phyloP scores from a whole-genome alignment of 2,329 filamentous ascomycete genomes.

The Metarhizium anisopliae region DNA sequence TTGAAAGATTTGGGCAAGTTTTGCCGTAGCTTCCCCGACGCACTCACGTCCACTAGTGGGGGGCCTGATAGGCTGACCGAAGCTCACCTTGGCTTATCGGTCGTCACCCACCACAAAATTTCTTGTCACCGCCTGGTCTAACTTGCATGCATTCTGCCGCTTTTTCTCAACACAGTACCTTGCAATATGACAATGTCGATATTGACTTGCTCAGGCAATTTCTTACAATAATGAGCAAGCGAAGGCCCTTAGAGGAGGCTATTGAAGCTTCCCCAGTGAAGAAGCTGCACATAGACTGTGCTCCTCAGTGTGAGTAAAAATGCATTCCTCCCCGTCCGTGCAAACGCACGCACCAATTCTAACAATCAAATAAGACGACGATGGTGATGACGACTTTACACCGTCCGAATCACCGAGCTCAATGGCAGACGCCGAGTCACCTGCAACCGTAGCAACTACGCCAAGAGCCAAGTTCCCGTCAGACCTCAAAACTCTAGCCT shows the following conservation, averaged over 20 bases:
- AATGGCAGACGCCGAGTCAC: slow-evolving; percentile 21
- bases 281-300: slow-evolving; percentile 12
- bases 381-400: slow-evolving; percentile 24
- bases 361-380: slow-evolving; percentile 13
- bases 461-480: slow-evolving; percentile 52
- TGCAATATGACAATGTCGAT: neutral
- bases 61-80: neutral
- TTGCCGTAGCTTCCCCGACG: slow-evolving; percentile 22
- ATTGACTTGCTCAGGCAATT: neutral
- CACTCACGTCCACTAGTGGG: neutral
- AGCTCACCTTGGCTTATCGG: neutral
- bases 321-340: neutral
- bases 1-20: slow-evolving; percentile 14
- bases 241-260: slow-evolving; percentile 16
- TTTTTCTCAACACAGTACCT: neutral
- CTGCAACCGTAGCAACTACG: slow-evolving; percentile 24
- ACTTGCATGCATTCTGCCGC: slow-evolving; percentile 23
- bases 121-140: slow-evolving; percentile 22
- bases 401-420: slow-evolving; percentile 24
- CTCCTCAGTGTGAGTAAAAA: slow-evolving; percentile 14
- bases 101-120: slow-evolving; percentile 21
- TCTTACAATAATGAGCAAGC: slow-evolving; percentile 21
- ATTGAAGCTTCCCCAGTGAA: slow-evolving; percentile 18
- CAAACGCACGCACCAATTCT: neutral
- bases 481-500: slow-evolving; percentile 67